Conservation (phyloP, 2,329 filamentous ascomycete species). For the Aureobasidium sp. region DNA sequence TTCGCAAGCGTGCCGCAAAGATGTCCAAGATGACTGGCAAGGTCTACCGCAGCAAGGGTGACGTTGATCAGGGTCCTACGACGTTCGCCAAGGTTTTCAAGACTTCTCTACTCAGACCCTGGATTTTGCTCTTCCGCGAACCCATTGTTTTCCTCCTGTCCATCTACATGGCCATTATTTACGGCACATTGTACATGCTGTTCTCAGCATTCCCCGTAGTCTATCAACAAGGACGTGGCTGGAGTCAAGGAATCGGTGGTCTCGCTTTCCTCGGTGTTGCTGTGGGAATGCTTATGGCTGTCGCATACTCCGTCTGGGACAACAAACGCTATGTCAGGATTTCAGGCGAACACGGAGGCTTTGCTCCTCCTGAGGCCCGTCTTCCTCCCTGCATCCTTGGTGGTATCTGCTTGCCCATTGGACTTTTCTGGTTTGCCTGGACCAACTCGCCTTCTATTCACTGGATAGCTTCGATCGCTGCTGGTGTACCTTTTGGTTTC, state of each 20-base stretch:
- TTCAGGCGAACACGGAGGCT: slow-evolving; percentile 39
- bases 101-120: slow-evolving; percentile 53
- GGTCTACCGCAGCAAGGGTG: slow-evolving; percentile 43
- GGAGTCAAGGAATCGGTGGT: slow-evolving; percentile 51
- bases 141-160: slow-evolving; percentile 58
- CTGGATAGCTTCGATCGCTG: slow-evolving; percentile 45
- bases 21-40: slow-evolving; percentile 47
- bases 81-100: slow-evolving; percentile 38
- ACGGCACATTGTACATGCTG: slow-evolving; percentile 42
- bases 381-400: slow-evolving; percentile 55
- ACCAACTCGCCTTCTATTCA: slow-evolving; percentile 49
- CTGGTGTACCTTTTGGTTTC: slow-evolving; percentile 46
- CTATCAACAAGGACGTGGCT: slow-evolving; percentile 51
- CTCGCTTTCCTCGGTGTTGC: slow-evolving; percentile 61
- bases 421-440: slow-evolving; percentile 63
- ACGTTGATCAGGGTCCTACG: slow-evolving; percentile 30
- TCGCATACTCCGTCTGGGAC: slow-evolving; percentile 44
- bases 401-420: slow-evolving; percentile 51
- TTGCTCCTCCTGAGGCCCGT: slow-evolving; percentile 57
- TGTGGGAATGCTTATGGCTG: slow-evolving; percentile 54
- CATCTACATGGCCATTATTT: slow-evolving; percentile 56
- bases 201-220: slow-evolving; percentile 49
- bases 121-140: slow-evolving; percentile 60
- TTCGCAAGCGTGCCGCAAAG: slow-evolving; percentile 43
- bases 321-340: slow-evolving; percentile 47